Evolutionary conservation across 1,139 yeast species (phyloP).

Genomic region (Kluyveromyces marxianus): DNA sequence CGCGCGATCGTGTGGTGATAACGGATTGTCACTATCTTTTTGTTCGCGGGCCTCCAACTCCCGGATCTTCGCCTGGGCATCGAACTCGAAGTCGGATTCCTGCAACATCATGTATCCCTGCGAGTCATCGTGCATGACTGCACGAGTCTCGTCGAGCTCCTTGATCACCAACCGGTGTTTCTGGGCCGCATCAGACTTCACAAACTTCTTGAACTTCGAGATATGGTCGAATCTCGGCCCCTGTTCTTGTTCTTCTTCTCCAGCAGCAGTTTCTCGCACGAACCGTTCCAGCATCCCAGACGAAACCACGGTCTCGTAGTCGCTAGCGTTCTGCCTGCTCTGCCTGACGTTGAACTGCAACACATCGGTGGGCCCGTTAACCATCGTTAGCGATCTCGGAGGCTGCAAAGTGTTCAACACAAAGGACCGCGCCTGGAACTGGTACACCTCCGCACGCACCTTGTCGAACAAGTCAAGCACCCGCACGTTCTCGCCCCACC

Average conservation of each 20-base stretch:
- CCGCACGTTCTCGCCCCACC: neutral
- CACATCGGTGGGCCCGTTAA: conserved; percentile 8
- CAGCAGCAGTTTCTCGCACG: neutral
- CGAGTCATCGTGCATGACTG: conserved; percentile 3
- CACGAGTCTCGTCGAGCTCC: conserved; percentile 8
- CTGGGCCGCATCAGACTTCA: conserved; percentile 9
- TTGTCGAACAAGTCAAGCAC: conserved; percentile 4
- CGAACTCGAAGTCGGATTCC: conserved; percentile 23
- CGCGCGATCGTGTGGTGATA: conserved; percentile 17
- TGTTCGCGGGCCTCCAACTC: conserved; percentile 15
- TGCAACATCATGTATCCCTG: conserved; percentile 14
- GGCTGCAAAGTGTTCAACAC: conserved; percentile 10
- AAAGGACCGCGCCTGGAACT: conserved; percentile 18
- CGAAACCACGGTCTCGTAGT: conserved; percentile 9
- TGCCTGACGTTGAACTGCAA: conserved; percentile 7
- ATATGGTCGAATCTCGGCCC: conserved; percentile 19
- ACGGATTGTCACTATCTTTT: neutral
- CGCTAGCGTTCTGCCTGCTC: no score
- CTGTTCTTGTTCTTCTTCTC: neutral
- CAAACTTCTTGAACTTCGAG: conserved; percentile 14
- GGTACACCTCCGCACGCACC: conserved; percentile 20
- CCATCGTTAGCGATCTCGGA: conserved; percentile 18
- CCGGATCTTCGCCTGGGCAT: conserved; percentile 18
- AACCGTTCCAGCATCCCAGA: conserved; percentile 12
- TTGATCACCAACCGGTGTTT: conserved; percentile 10